A percentile compares a stretch with the other conserved stretches of the same genome.
phyloP scores from a whole-genome alignment of 2,329 filamentous ascomycete species.

The Chaetomiaceae sp. region DNA sequence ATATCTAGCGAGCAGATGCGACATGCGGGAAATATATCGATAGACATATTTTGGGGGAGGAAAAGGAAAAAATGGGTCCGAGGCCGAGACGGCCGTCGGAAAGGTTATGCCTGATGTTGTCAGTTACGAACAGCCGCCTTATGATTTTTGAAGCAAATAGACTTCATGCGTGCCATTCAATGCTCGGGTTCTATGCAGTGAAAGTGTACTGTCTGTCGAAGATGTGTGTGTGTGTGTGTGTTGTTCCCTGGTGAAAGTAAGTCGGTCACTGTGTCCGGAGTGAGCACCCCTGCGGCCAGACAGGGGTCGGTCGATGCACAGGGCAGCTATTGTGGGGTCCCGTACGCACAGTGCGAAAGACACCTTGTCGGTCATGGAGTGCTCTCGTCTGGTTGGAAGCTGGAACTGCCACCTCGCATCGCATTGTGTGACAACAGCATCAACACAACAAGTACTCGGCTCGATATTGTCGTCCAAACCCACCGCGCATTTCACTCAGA shows the following conservation, averaged over 20 bases:
- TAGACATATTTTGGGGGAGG: conserved; percentile 11
- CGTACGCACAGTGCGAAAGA: no score
- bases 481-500: no score
- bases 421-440: not conserved
- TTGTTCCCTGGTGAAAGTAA: no score
- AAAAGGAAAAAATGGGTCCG: conserved; percentile 4
- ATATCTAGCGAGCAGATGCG: not conserved
- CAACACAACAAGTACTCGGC: not conserved
- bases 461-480: no score
- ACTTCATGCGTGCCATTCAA: conserved; percentile 1
- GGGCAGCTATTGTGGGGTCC: conserved; percentile 5
- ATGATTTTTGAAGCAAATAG: conserved; percentile 15
- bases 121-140: conserved; percentile 6
- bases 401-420: conserved; percentile 19
- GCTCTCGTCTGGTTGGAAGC: not conserved
- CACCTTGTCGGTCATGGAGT: conserved; percentile 5
- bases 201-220: no score
- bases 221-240: no score
- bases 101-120: conserved; percentile 9
- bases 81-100: conserved; percentile 5
- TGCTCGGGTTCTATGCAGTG: not conserved
- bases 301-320: conserved; percentile 14
- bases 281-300: conserved; percentile 20
- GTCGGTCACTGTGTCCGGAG: no score
- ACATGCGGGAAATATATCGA: conserved; percentile 8